Evolutionary conservation across 2,329 filamentous ascomycete species (phyloP).

Genomic region (Magnaporthiopsis rhizophila): DNA sequence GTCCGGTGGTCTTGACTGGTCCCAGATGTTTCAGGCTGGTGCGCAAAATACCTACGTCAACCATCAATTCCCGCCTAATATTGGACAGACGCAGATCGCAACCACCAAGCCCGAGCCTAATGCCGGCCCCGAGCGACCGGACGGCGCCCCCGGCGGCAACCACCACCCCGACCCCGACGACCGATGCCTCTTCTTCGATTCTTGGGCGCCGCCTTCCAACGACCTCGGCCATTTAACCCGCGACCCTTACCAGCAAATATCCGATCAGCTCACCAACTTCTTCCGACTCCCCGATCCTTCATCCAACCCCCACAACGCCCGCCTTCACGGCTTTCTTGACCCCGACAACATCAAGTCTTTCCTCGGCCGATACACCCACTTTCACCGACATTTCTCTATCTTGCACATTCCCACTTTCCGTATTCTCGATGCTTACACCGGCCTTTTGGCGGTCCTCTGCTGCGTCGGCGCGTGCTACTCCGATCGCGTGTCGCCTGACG

Average conservation of each 20-base stretch:
- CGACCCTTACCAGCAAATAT: constrained; percentile 46
- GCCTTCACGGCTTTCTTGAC: constrained; percentile 53
- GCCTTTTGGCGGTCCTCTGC: constrained; percentile 61
- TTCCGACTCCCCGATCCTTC: constrained; percentile 37
- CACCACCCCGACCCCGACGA: constrained; percentile 29
- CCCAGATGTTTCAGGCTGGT: constrained; percentile 70
- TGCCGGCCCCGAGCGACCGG: constrained; percentile 40
- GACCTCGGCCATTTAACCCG: constrained; percentile 17
- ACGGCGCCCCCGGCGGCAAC: constrained; percentile 31
- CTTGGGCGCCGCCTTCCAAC: constrained; percentile 36
- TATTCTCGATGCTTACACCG: constrained; percentile 56
- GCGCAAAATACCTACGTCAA: constrained; percentile 58
- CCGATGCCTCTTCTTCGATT: constrained; percentile 38
- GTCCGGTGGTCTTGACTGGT: constrained; percentile 59
- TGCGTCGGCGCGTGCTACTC: constrained; percentile 71
- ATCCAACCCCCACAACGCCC: constrained; percentile 33
- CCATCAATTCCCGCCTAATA: constrained; percentile 55
- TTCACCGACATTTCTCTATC: constrained; percentile 65
- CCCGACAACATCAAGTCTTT: constrained; percentile 64
- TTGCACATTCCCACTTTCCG: constrained; percentile 66
- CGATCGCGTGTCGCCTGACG: constrained; percentile 46
- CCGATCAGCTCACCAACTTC: constrained; percentile 48
- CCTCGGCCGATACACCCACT: constrained; percentile 63
- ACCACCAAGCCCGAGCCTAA: constrained; percentile 57
- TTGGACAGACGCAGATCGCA: constrained; percentile 60